These are phyloP conservation scores for Aspergillus chevalieri DNA, from an alignment of 2,329 filamentous ascomycete species.

Conservation along the genomic window DNA sequence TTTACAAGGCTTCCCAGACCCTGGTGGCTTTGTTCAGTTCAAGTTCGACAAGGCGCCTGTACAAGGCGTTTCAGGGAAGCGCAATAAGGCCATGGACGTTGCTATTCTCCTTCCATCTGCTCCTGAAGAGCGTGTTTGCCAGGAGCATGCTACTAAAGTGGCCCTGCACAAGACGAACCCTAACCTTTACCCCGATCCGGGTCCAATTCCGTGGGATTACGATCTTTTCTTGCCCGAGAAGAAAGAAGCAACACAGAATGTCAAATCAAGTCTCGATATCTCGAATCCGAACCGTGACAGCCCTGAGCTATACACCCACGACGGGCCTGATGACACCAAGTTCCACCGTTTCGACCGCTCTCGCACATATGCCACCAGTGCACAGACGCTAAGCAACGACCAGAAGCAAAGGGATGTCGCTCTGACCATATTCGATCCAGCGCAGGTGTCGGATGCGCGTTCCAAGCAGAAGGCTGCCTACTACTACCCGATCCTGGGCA, in stretches of 20 bases:
- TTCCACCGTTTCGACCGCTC: constrained; percentile 52
- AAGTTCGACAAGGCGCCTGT: constrained; percentile 59
- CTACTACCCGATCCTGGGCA: constrained; percentile 56
- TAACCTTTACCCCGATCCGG: constrained; percentile 44
- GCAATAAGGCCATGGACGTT: constrained; percentile 56
- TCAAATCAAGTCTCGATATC: constrained; percentile 53
- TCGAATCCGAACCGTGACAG: constrained; percentile 50
- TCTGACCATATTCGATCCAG: constrained; percentile 52
- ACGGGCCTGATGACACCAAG: constrained; percentile 37
- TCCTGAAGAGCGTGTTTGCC: constrained; percentile 42
- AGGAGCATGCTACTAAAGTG: constrained; percentile 44
- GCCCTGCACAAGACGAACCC: constrained; percentile 47
- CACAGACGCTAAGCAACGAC: constrained; percentile 46
- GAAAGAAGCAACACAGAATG: constrained; percentile 41
- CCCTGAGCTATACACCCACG: constrained; percentile 44
- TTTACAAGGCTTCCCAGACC: constrained; percentile 53
- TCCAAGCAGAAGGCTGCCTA: constrained; percentile 51
- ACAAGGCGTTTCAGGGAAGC: constrained; percentile 39
- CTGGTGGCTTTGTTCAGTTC: constrained; percentile 53
- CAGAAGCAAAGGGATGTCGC: constrained; percentile 54
- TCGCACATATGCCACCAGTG: constrained; percentile 56
- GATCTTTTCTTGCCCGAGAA: constrained; percentile 54
- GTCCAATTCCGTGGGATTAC: constrained; percentile 52
- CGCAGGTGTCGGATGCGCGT: constrained; percentile 17
- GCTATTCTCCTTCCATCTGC: constrained; percentile 50